phyloP scores from a whole-genome alignment of 345 rosid species.

The Populus nigra region DNA sequence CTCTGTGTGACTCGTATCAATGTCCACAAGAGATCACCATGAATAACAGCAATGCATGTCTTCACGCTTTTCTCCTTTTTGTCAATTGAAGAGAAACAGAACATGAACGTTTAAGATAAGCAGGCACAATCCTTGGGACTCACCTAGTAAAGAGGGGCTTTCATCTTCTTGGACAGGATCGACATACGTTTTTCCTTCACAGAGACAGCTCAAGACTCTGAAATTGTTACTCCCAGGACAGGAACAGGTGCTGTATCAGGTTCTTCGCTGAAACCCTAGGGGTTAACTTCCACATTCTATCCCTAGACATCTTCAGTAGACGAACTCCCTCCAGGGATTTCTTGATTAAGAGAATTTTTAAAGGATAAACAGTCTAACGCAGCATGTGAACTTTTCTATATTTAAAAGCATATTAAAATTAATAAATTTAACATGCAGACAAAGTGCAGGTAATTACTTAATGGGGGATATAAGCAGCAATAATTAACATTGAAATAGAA shows the following conservation, averaged over 20 bases:
- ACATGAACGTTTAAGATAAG: background rate
- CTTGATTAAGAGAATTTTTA: constrained; percentile 20
- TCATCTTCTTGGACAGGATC: constrained; percentile 21
- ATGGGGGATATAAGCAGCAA: no score
- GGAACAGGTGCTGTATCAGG: constrained; percentile 15
- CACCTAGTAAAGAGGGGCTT: constrained; percentile 26
- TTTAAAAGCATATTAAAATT: no score
- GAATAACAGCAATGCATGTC: constrained; percentile 16
- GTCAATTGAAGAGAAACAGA: background rate
- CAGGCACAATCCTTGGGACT: constrained; percentile 1
- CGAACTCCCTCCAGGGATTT: constrained; percentile 17
- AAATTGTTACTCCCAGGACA: constrained; percentile 5
- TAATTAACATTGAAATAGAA: no score
- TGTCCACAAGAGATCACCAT: constrained; percentile 20
- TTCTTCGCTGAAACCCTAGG: constrained; percentile 20
- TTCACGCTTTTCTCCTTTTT: background rate
- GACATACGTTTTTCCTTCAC: constrained; percentile 19
- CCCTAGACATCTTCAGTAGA: constrained; percentile 12
- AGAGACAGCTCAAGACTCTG: constrained; percentile 28
- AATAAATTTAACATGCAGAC: no score
- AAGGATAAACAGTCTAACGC: constrained; percentile 4
- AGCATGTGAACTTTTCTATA: constrained; percentile 11
- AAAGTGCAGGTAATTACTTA: no score
- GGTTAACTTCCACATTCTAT: constrained; percentile 12
- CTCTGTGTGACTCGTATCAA: constrained; percentile 3